Conservation (phyloP, 768 basidiomycete genomes). For the Suillus weaverae region DNA sequence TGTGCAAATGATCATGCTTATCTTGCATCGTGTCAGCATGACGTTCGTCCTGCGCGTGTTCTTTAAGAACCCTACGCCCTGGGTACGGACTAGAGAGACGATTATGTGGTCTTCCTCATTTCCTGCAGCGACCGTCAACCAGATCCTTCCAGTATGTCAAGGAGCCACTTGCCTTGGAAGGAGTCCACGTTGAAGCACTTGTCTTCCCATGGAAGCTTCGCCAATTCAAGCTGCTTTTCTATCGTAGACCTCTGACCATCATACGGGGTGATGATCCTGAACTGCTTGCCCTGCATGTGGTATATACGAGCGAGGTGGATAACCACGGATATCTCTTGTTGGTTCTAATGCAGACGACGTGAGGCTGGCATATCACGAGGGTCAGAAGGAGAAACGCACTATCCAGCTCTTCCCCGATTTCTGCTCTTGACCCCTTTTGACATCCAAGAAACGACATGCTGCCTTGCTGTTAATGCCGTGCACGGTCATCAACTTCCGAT, state of each 20-base stretch:
- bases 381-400: not conserved
- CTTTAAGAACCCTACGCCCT: slow-evolving; percentile 61
- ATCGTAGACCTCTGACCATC: slow-evolving; percentile 63
- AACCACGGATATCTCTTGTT: slow-evolving; percentile 50
- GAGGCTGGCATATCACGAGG: not conserved
- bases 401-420: slow-evolving; percentile 34
- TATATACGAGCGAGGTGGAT: slow-evolving; percentile 55
- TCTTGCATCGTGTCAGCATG: slow-evolving; percentile 77
- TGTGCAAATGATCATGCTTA: slow-evolving; percentile 71
- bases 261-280: slow-evolving; percentile 78
- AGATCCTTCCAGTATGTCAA: slow-evolving; percentile 1
- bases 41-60: slow-evolving; percentile 74
- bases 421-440: slow-evolving; percentile 32
- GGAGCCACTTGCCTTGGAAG: slow-evolving; percentile 62
- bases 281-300: slow-evolving; percentile 44
- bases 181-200: slow-evolving; percentile 77
- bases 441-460: slow-evolving; percentile 41
- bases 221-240: slow-evolving; percentile 51
- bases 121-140: slow-evolving; percentile 42
- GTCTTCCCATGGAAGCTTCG: slow-evolving; percentile 54
- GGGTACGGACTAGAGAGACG: slow-evolving; percentile 64
- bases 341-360: slow-evolving; percentile 48
- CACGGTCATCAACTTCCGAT: slow-evolving; percentile 52
- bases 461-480: slow-evolving; percentile 43
- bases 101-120: slow-evolving; percentile 80